Conservation (phyloP, 2,329 filamentous ascomycete genomes). For the Clathrospora elynae region DNA sequence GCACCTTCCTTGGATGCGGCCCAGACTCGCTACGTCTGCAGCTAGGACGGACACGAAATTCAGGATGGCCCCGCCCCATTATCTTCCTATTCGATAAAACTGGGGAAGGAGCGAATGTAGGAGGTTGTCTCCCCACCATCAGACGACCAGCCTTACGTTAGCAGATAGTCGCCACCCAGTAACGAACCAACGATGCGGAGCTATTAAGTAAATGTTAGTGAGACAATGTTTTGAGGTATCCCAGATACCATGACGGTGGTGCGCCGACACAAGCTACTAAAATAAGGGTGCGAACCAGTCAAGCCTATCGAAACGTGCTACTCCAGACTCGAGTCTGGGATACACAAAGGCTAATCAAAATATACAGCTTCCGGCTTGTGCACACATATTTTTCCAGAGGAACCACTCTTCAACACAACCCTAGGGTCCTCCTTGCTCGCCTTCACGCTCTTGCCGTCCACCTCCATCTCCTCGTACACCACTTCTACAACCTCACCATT, state of each 20-base stretch:
- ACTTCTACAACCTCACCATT: conserved; percentile 52
- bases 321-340: too few relatives aligned
- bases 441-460: conserved; percentile 52
- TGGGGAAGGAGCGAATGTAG: too few relatives aligned
- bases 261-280: not conserved
- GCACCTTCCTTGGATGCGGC: conserved; percentile 21
- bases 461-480: conserved; percentile 48
- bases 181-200: not conserved
- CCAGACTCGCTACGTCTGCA: conserved; percentile 34
- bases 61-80: conserved; percentile 18
- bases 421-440: conserved; percentile 51
- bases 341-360: conserved; percentile 43
- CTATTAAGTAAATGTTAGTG: conserved; percentile 8
- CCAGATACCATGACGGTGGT: too few relatives aligned
- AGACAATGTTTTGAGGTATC: too few relatives aligned
- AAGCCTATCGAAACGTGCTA: conserved; percentile 2
- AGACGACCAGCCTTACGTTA: conserved; percentile 12
- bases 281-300: conserved; percentile 3
- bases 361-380: conserved; percentile 53
- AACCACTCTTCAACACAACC: conserved; percentile 49
- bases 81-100: conserved; percentile 31
- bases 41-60: conserved; percentile 21
- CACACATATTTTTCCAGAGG: conserved; percentile 50
- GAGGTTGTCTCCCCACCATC: conserved; percentile 13
- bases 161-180: conserved; percentile 11